Evolutionary conservation across 2,329 filamentous ascomycete species (phyloP).

Genomic region (Fusarium humuli): DNA sequence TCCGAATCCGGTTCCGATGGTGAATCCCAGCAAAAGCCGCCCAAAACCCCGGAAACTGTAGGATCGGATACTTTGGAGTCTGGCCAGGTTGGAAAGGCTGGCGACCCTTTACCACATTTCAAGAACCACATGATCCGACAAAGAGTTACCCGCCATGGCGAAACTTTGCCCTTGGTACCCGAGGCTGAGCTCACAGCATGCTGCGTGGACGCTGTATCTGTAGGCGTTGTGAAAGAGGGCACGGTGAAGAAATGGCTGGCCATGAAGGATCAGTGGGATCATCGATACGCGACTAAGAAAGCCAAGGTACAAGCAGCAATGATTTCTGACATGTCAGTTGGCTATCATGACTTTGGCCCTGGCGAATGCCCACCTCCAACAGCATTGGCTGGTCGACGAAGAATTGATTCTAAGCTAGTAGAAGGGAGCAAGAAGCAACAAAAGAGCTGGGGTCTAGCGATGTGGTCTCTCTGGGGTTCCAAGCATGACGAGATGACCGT

Average conservation of each 20-base stretch:
- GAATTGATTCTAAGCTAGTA: constrained; percentile 55
- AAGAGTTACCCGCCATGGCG: constrained; percentile 81
- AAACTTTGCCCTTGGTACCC: constrained; percentile 74
- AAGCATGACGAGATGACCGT: constrained; percentile 87
- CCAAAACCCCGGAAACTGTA: constrained; percentile 37
- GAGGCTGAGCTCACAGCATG: constrained; percentile 74
- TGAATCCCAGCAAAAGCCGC: constrained; percentile 37
- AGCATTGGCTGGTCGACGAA: constrained; percentile 79
- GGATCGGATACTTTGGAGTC: constrained; percentile 34
- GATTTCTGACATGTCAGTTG: constrained; percentile 76
- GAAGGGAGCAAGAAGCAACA: constrained; percentile 64
- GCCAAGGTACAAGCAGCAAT: constrained; percentile 77
- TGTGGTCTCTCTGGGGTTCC: constrained; percentile 91
- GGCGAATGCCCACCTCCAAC: constrained; percentile 86
- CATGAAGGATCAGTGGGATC: constrained; percentile 79
- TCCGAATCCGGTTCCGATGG: constrained; percentile 66
- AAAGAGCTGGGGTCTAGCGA: constrained; percentile 79
- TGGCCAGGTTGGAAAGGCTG: constrained; percentile 80
- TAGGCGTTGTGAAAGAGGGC: constrained; percentile 83
- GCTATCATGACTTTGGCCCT: constrained; percentile 75
- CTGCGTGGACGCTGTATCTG: constrained; percentile 69
- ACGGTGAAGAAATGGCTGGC: constrained; percentile 87
- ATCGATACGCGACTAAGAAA: constrained; percentile 75
- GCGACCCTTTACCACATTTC: constrained; percentile 84
- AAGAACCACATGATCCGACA: constrained; percentile 92